Evolutionary conservation across 1,139 yeast species (phyloP).

Genomic region (Pichia kudriavzevii): DNA sequence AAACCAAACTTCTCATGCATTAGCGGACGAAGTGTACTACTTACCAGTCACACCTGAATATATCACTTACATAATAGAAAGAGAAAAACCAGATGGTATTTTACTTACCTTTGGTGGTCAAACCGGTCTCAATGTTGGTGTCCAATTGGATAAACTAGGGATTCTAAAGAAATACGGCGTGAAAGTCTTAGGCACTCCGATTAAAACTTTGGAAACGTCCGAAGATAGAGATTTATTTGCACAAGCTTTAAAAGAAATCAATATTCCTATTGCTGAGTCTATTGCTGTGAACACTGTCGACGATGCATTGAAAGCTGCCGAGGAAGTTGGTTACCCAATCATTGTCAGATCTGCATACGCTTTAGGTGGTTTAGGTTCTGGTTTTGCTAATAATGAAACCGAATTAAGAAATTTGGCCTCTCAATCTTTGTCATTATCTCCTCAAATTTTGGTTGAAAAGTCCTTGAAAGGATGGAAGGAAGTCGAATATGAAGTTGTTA

Average conservation of each 20-base stretch:
- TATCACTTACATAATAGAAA: slow-evolving; percentile 85
- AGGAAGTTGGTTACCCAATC: slow-evolving; percentile 83
- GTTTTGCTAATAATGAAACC: slow-evolving; percentile 77
- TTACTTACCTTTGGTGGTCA: slow-evolving; percentile 97
- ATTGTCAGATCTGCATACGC: slow-evolving; percentile 98
- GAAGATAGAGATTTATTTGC: slow-evolving; percentile 97
- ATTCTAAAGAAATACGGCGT: slow-evolving; percentile 85
- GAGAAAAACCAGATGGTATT: slow-evolving; percentile 95
- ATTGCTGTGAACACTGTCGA: slow-evolving; percentile 91
- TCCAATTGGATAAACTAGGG: slow-evolving; percentile 87
- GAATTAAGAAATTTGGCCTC: slow-evolving; percentile 84
- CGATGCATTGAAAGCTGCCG: slow-evolving; percentile 86
- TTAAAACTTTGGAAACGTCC: slow-evolving; percentile 86
- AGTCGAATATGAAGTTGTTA: slow-evolving; percentile 96
- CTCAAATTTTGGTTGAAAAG: slow-evolving; percentile 93
- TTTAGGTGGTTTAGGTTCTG: slow-evolving; percentile 96
- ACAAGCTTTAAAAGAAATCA: slow-evolving; percentile 85
- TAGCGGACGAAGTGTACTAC: slow-evolving; percentile 92
- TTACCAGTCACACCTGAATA: slow-evolving; percentile 96
- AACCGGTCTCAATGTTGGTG: slow-evolving; percentile 94
- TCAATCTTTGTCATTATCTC: slow-evolving; percentile 82
- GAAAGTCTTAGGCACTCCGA: slow-evolving; percentile 95
- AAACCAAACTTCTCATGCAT: slow-evolving; percentile 90
- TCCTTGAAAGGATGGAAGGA: slow-evolving; percentile 99
- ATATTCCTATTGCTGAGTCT: slow-evolving; percentile 94